These are phyloP conservation scores for Pholiota microspora DNA, from an alignment of 768 basidiomycete species.

Conservation along the genomic window DNA sequence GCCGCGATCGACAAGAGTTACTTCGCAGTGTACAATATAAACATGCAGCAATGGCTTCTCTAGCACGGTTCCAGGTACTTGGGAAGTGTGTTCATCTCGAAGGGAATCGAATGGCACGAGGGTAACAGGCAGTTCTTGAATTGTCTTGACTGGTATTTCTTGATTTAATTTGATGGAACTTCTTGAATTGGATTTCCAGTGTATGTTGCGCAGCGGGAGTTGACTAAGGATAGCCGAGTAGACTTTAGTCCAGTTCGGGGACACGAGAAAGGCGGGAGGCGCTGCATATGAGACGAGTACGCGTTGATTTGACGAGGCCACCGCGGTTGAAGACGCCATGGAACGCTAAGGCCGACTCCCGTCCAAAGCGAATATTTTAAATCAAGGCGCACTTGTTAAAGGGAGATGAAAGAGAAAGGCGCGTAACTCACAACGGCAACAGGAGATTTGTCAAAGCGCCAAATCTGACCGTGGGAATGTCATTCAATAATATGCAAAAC, in stretches of 20 bases:
- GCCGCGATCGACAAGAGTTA: conserved; percentile 30
- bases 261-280: conserved; percentile 59
- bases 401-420: no score
- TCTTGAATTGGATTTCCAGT: conserved; percentile 82
- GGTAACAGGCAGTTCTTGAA: conserved; percentile 83
- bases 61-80: conserved; percentile 73
- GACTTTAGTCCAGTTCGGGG: conserved; percentile 74
- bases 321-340: conserved; percentile 24
- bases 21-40: conserved; percentile 88
- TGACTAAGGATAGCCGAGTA: conserved; percentile 63
- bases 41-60: conserved; percentile 87
- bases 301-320: conserved; percentile 35
- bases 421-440: neutral
- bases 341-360: neutral
- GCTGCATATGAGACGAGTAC: conserved; percentile 71
- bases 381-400: no score
- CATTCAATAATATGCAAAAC: conserved; percentile 12
- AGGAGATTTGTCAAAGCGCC: neutral
- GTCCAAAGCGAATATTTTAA: neutral
- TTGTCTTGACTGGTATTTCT: no score
- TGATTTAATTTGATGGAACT: no score
- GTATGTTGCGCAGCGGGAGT: conserved; percentile 83
- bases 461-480: conserved; percentile 23
- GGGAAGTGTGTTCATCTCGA: conserved; percentile 73
- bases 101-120: conserved; percentile 66